These are phyloP conservation scores for Pichia sp. DNA, from an alignment of 1,139 yeast genomes.

Conservation along the genomic window DNA sequence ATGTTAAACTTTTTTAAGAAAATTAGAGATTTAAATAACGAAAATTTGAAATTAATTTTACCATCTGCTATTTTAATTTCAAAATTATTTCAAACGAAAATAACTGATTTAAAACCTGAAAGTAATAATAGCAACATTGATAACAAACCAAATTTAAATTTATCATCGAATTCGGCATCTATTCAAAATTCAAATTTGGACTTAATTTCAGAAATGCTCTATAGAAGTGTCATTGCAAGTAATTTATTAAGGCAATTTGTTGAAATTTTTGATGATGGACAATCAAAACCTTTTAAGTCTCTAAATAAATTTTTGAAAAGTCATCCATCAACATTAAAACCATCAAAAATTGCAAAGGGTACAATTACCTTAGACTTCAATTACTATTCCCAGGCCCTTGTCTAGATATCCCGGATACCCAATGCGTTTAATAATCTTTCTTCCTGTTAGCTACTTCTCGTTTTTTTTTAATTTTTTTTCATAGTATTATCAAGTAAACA, in stretches of 20 bases:
- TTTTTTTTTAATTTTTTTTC: too few relatives aligned
- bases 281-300: slow-evolving; percentile 23
- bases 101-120: slow-evolving; percentile 18
- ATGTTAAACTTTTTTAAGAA: slow-evolving; percentile 32
- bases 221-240: slow-evolving; percentile 27
- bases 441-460: too few relatives aligned
- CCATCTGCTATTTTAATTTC: slow-evolving; percentile 15
- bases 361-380: slow-evolving; percentile 19
- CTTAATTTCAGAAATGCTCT: slow-evolving; percentile 21
- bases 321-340: slow-evolving; percentile 30
- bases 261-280: slow-evolving; percentile 29
- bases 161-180: background rate
- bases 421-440: too few relatives aligned
- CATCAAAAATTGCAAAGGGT: slow-evolving; percentile 28
- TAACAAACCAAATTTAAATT: background rate
- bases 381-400: slow-evolving; percentile 9
- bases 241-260: slow-evolving; percentile 28
- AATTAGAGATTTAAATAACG: slow-evolving; percentile 17
- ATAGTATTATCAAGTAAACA: too few relatives aligned
- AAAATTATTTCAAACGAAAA: slow-evolving; percentile 12
- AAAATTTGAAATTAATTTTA: slow-evolving; percentile 13
- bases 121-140: background rate
- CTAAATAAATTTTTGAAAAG: slow-evolving; percentile 23
- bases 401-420: too few relatives aligned
- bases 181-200: slow-evolving; percentile 14